These are phyloP conservation scores for Diplodia seriata DNA, from an alignment of 2,329 filamentous ascomycete genomes.

Conservation along the genomic window DNA sequence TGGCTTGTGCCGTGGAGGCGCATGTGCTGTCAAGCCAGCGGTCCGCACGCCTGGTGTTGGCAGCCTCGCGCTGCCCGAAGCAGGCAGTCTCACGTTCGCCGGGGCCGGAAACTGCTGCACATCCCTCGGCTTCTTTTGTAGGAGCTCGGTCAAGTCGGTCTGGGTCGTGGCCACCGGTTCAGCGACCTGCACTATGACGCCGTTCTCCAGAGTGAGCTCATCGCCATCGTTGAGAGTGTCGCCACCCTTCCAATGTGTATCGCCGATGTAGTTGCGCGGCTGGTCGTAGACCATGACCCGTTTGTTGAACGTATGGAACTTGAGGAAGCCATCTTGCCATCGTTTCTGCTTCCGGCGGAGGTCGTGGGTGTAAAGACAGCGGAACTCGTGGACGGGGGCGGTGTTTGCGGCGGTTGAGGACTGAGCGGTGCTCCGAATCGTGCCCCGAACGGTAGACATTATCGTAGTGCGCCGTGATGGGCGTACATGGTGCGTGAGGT, in stretches of 20 bases:
- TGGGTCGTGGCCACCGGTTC: conserved; percentile 75
- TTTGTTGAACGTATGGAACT: conserved; percentile 90
- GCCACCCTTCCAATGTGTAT: conserved; percentile 78
- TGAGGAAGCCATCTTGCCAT: conserved; percentile 91
- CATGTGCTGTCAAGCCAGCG: conserved; percentile 34
- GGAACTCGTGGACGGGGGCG: conserved; percentile 79
- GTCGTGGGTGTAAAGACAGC: conserved; percentile 87
- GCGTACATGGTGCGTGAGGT: conserved; percentile 4
- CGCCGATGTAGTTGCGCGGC: conserved; percentile 79
- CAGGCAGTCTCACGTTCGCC: conserved; percentile 51
- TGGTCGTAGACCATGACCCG: conserved; percentile 90
- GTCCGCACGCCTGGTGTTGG: conserved; percentile 39
- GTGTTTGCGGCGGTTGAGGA: conserved; percentile 63
- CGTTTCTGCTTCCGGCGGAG: conserved; percentile 85
- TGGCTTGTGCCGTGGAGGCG: conserved; percentile 59
- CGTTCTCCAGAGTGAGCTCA: conserved; percentile 78
- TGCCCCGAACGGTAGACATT: conserved; percentile 40
- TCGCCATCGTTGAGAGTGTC: conserved; percentile 79
- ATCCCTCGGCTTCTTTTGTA: conserved; percentile 69
- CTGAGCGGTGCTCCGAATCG: conserved; percentile 39
- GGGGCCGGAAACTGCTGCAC: conserved; percentile 34
- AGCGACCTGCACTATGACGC: conserved; percentile 79
- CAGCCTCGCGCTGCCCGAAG: conserved; percentile 48
- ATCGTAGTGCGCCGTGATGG: conserved; percentile 29
- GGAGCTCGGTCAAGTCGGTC: conserved; percentile 77